Percentiles rank a stretch among this genome's conserved stretches.
Conservation (phyloP, 192 early-diverging fungal genomes). For the Ambispora gerdemannii region DNA sequence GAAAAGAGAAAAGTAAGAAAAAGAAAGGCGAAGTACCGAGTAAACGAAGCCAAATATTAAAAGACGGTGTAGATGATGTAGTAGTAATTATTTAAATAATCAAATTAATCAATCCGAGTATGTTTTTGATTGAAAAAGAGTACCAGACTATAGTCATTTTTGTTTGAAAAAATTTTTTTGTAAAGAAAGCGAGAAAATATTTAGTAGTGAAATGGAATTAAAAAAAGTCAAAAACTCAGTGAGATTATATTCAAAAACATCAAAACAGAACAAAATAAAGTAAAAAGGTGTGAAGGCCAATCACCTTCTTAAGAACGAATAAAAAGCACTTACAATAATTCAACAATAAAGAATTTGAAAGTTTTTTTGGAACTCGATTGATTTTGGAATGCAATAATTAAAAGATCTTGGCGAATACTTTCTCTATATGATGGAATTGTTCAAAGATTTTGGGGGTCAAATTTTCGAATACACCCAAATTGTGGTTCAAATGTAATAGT, state of each 20-base stretch:
- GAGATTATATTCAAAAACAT: no score
- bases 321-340: neutral
- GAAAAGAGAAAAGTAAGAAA: neutral
- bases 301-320: neutral
- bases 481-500: neutral
- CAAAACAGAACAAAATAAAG: no score
- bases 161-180: neutral
- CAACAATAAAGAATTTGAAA: slow-evolving; percentile 8
- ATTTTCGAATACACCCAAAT: neutral
- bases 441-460: no score
- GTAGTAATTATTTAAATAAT: no score
- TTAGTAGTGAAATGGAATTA: no score
- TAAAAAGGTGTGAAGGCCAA: neutral
- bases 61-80: neutral
- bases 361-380: neutral
- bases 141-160: neutral
- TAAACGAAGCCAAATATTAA: neutral
- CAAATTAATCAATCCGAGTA: neutral
- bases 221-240: no score
- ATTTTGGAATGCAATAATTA: neutral
- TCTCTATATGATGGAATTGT: neutral
- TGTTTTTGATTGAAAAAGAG: neutral
- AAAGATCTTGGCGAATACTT: neutral
- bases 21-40: neutral
- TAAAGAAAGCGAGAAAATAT: no score